These are phyloP conservation scores for Linnemannia elongata DNA, from an alignment of 192 early-diverging fungal genomes.

Conservation along the genomic window DNA sequence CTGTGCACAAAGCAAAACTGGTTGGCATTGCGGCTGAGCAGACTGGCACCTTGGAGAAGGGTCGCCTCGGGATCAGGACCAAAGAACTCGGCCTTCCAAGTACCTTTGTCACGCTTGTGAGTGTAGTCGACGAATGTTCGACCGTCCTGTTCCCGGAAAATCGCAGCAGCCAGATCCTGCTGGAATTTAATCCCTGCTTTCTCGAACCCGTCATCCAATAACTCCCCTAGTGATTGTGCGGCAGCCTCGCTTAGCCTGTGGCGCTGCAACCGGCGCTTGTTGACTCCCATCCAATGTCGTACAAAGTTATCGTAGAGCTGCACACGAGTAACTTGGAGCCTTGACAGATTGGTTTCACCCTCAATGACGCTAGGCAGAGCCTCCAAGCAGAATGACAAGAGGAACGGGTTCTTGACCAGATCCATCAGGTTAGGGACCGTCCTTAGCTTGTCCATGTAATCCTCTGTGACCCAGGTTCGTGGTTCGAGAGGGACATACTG, in stretches of 20 bases:
- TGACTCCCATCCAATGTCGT: neutral
- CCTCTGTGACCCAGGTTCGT: neutral
- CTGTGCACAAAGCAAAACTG: neutral
- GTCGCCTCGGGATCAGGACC: neutral
- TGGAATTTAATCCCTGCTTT: neutral
- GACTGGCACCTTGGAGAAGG: neutral
- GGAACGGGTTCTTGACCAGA: neutral
- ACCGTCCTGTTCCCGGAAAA: neutral
- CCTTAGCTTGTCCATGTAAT: neutral
- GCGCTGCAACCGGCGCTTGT: neutral
- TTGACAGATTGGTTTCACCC: neutral
- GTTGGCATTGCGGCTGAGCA: neutral
- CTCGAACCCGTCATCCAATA: neutral
- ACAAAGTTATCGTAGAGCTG: neutral
- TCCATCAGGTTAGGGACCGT: neutral
- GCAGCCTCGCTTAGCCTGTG: neutral
- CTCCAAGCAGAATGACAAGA: neutral
- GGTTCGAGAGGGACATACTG: neutral
- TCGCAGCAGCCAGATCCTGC: neutral
- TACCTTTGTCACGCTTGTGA: neutral
- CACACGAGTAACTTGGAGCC: neutral
- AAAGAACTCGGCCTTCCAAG: neutral
- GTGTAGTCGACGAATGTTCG: neutral
- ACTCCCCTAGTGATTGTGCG: no score
- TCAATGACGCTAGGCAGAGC: neutral